phyloP scores from a whole-genome alignment of 345 rosid genomes.

The Murraya koenigii region DNA sequence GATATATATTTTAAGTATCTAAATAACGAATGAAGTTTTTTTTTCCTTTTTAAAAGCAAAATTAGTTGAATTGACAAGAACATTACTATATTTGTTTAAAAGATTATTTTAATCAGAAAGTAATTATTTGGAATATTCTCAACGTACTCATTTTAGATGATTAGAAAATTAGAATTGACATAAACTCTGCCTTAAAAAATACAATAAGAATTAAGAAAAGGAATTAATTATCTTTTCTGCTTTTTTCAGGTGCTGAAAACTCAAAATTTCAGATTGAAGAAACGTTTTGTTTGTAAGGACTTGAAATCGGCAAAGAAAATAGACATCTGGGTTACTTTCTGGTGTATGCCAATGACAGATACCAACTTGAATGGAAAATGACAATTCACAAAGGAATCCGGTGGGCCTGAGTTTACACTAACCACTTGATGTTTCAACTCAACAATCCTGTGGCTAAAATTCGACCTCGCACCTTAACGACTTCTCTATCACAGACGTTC shows the following conservation, averaged over 20 bases:
- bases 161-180: too few species aligned
- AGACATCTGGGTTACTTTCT: slow-evolving; percentile 22
- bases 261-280: neutral
- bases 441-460: slow-evolving; percentile 21
- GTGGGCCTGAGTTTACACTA: slow-evolving; percentile 11
- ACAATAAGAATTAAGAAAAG: too few species aligned
- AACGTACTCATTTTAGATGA: too few species aligned
- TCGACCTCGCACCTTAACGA: slow-evolving; percentile 15
- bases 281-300: slow-evolving; percentile 21
- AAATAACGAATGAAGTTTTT: too few species aligned
- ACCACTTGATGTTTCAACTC: slow-evolving; percentile 31
- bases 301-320: slow-evolving; percentile 15
- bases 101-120: too few species aligned
- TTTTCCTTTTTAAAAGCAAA: too few species aligned
- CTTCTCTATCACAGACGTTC: neutral
- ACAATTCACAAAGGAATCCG: neutral
- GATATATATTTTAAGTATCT: too few species aligned
- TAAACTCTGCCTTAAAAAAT: too few species aligned
- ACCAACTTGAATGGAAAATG: slow-evolving; percentile 43
- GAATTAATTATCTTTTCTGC: neutral
- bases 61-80: too few species aligned
- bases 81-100: too few species aligned
- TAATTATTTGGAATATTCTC: too few species aligned
- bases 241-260: neutral
- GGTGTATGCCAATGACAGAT: slow-evolving; percentile 48